Evolutionary conservation across 352 stramenopile genomes (phyloP).

Genomic region (Lagenidium giganteum): DNA sequence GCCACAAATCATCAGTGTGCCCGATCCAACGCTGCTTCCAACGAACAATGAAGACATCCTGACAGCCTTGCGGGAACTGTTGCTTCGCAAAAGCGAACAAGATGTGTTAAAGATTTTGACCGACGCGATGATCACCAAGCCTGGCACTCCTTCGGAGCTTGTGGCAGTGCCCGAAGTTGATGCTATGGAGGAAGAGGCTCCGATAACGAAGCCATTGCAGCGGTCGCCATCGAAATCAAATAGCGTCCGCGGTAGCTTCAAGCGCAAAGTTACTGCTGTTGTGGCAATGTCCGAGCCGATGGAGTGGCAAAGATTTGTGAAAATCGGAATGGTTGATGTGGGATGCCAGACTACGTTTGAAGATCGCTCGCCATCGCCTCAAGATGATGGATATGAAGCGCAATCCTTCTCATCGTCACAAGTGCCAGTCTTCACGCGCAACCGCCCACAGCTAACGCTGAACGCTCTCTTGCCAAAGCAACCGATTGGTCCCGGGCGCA

Average conservation of each 20-base stretch:
- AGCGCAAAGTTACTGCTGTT: constrained; percentile 48
- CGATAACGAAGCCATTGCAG: no score
- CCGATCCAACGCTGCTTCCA: no score
- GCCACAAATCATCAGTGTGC: no score
- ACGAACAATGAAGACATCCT: no score
- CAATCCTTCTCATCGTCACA: constrained; percentile 2
- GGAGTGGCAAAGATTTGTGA: constrained; percentile 57
- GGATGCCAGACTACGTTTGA: constrained; percentile 51
- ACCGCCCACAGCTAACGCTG: no score
- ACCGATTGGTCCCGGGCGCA: constrained; percentile 3
- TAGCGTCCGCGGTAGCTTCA: no score
- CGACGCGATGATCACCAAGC: constrained; percentile 1
- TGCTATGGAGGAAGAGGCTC: no score
- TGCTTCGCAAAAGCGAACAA: constrained; percentile 30
- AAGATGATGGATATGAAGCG: constrained; percentile 15
- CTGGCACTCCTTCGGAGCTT: no score
- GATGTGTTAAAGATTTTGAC: constrained; percentile 38
- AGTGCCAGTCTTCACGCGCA: constrained; percentile 29
- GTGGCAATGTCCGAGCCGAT: constrained; percentile 52
- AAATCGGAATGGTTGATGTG: constrained; percentile 36
- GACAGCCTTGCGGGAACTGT: no score
- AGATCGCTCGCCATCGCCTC: no score
- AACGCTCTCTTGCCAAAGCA: constrained; percentile 30
- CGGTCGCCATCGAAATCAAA: no score
- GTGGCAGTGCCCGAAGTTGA: no score